Percentiles rank a stretch among this genome's conserved stretches.
Conservation (phyloP, 2,329 filamentous ascomycete genomes). For the Plectosphaerella cucumerina region DNA sequence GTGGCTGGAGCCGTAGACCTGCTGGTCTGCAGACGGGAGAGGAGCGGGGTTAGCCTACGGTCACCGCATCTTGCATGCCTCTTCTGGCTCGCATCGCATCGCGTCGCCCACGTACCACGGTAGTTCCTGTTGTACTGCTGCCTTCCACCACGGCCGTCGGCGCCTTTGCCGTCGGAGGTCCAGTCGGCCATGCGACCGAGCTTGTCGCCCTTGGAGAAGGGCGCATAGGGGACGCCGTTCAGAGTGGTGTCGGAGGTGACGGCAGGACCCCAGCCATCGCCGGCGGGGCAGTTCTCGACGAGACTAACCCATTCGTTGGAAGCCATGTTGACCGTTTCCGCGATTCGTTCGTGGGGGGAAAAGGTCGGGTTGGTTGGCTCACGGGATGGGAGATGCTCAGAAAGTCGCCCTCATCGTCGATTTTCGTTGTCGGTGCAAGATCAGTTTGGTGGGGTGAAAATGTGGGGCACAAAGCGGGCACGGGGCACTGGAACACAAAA, state of each 20-base stretch:
- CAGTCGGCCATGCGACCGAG: conserved; percentile 98
- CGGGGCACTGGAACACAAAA: conserved; percentile 4
- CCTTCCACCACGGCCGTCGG: conserved; percentile 69
- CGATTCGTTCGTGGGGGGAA: conserved; percentile 2
- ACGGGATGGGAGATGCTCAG: conserved; percentile 11
- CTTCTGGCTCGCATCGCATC: not conserved
- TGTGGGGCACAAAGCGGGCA: conserved; percentile 15
- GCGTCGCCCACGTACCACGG: conserved; percentile 63
- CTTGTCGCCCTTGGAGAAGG: conserved; percentile 98
- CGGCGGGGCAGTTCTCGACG: conserved; percentile 67
- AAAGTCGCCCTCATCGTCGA: conserved; percentile 11
- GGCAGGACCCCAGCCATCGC: conserved; percentile 83
- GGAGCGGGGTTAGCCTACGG: conserved; percentile 5
- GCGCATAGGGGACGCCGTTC: conserved; percentile 93
- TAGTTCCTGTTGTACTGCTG: conserved; percentile 91
- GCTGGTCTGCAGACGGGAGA: conserved; percentile 65
- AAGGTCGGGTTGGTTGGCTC: conserved; percentile 5
- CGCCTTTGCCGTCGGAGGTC: conserved; percentile 86
- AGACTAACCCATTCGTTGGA: conserved; percentile 58
- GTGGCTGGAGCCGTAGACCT: conserved; percentile 90
- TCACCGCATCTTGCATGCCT: not conserved
- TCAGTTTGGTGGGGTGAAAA: conserved; percentile 15
- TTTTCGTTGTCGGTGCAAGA: conserved; percentile 11
- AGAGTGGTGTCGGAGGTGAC: conserved; percentile 82
- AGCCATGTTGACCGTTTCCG: conserved; percentile 32